These are phyloP conservation scores for Aspergillus bridgeri DNA, from an alignment of 495 filamentous ascomycete genomes.

Conservation along the genomic window DNA sequence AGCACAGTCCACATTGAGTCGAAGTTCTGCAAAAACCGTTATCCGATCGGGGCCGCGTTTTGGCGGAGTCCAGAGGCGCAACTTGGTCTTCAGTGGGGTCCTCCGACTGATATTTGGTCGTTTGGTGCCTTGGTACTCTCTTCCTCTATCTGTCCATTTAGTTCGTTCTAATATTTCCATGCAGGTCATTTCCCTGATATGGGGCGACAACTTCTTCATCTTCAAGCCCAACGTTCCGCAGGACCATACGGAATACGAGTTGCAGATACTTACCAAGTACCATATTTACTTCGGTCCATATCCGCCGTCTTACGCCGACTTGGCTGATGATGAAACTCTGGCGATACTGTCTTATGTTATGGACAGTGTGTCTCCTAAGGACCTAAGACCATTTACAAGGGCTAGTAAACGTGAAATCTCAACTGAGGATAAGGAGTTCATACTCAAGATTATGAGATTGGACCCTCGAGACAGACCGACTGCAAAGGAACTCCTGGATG, in stretches of 20 bases:
- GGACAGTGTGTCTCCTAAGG: slow-evolving; percentile 12
- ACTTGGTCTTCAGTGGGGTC: slow-evolving; percentile 31
- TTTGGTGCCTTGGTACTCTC: slow-evolving; percentile 34
- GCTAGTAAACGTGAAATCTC: too few species aligned
- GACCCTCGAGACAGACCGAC: slow-evolving; percentile 28
- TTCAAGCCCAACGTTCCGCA: slow-evolving; percentile 38
- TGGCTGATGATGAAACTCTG: slow-evolving; percentile 17
- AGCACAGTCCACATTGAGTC: slow-evolving; percentile 34
- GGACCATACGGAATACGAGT: slow-evolving; percentile 37
- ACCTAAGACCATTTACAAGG: too few species aligned
- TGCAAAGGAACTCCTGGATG: slow-evolving; percentile 21
- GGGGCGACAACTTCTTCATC: slow-evolving; percentile 38
- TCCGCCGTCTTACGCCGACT: slow-evolving; percentile 30
- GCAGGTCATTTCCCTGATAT: slow-evolving; percentile 41
- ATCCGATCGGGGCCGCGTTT: slow-evolving; percentile 34
- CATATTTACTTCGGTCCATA: slow-evolving; percentile 42
- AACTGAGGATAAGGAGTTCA: slow-evolving; percentile 23
- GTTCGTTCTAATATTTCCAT: not conserved
- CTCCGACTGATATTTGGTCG: slow-evolving; percentile 45
- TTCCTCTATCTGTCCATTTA: not conserved
- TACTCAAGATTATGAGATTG: slow-evolving; percentile 26
- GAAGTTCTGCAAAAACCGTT: slow-evolving; percentile 31
- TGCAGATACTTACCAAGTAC: slow-evolving; percentile 39
- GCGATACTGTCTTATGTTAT: too few species aligned
- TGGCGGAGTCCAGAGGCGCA: slow-evolving; percentile 38